Evolutionary conservation across 2,329 filamentous ascomycete genomes (phyloP), one percentile per base, ranked within the genome.

Genomic region (Aspergillus neoniger): DNA sequence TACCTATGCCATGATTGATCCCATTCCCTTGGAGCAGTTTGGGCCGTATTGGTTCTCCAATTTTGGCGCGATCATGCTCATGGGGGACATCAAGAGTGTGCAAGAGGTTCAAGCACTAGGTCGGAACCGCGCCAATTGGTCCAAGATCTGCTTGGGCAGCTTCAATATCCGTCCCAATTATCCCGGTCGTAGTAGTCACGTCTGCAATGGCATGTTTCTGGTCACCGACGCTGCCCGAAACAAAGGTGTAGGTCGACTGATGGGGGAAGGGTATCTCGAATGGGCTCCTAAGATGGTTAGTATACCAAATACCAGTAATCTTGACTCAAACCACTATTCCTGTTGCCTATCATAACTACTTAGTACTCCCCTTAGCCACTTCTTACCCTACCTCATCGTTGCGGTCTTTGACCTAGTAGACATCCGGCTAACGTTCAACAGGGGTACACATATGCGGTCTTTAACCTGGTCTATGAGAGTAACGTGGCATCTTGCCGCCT

Each of bases 121-220:
- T 76, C 85, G 61, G 69, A 82, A 67, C 77, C 87, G 77, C 76
- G 83, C 76, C 65, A 90, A 94, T 76, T 96, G 92, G 92, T 85
- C 87, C 65, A 88, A 88, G 71, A 84, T 90, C 69, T 96, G 92
- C 70, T 80, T 96, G 47, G 92, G 92, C 59, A 96, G 91, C 78
- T 96, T 96, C 78, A 96, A 95, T 78, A 91, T 96, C 82, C 93
- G 95, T 79, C 92, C 92, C 51, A 96, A 96, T 77, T 96, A 96
- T 75, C 92, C 92, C 0, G 92, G 92, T 51, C 85, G 92, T 60
- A 95, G 91, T 78, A 95, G 90, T 76, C 92, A 96, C 80, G 86
- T 96, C 54, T 96, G 91, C 81, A 86, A 90, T 84, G 78, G 86
- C 60, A 89, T 88, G 32, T 91, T 92, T 72, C 81, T 92, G 55